phyloP scores from a whole-genome alignment of 2,329 filamentous ascomycete species.

The Colletotrichum tropicicola region DNA sequence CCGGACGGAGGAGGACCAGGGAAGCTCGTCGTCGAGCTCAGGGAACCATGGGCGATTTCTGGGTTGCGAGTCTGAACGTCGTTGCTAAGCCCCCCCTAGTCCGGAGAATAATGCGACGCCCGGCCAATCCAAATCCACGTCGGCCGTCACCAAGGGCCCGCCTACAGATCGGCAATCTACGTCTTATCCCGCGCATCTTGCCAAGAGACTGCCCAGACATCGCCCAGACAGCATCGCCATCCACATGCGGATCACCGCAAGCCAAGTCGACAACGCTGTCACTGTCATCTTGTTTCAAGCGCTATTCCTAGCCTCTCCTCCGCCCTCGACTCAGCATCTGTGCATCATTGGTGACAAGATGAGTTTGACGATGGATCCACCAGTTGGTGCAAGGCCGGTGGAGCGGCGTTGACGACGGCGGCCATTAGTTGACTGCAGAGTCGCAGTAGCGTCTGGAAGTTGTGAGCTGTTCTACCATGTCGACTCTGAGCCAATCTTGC shows the following conservation, averaged over 20 bases:
- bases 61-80: slow-evolving; percentile 20
- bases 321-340: slow-evolving; percentile 19
- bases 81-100: slow-evolving; percentile 31
- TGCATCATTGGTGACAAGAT: slow-evolving; percentile 28
- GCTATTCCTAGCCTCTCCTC: slow-evolving; percentile 30
- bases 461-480: slow-evolving; percentile 4
- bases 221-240: slow-evolving; percentile 28
- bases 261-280: slow-evolving; percentile 29
- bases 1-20: slow-evolving; percentile 13
- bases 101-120: slow-evolving; percentile 29
- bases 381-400: neutral
- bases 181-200: slow-evolving; percentile 31
- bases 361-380: slow-evolving; percentile 27
- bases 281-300: slow-evolving; percentile 33
- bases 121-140: slow-evolving; percentile 27
- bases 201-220: slow-evolving; percentile 32
- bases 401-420: neutral
- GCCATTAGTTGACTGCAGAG: slow-evolving; percentile 3
- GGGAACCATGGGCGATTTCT: slow-evolving; percentile 18
- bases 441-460: slow-evolving; percentile 21
- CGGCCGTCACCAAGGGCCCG: slow-evolving; percentile 11
- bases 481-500: slow-evolving; percentile 11
- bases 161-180: slow-evolving; percentile 32
- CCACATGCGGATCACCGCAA: slow-evolving; percentile 27
- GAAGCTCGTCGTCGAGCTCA: slow-evolving; percentile 24